phyloP scores from a whole-genome alignment of 768 basidiomycete species.

The Fomitopsis pulvina region DNA sequence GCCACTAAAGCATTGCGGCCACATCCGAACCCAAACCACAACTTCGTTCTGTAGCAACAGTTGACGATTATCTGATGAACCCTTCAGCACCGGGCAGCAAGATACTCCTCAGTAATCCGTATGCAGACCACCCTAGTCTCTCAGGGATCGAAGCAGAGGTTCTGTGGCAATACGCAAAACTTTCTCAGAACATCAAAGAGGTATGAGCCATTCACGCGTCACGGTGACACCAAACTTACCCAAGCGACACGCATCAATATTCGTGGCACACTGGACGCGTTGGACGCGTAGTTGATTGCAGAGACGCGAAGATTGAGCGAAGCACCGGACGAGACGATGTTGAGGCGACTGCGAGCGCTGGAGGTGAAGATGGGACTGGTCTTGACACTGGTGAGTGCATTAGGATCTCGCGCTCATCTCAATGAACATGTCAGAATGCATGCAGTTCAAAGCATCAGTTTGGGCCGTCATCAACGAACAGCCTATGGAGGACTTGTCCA shows the following conservation, averaged over 20 bases:
- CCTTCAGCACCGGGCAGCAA: constrained; percentile 22
- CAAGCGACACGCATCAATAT: neutral
- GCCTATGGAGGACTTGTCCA: constrained; percentile 27
- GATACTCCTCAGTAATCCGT: constrained; percentile 61
- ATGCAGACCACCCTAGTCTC: constrained; percentile 62
- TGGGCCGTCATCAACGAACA: constrained; percentile 91
- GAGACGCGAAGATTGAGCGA: constrained; percentile 67
- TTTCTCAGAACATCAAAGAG: constrained; percentile 72
- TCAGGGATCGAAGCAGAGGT: constrained; percentile 69
- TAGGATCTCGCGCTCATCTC: neutral
- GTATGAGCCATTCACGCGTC: constrained; percentile 31
- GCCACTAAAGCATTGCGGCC: no score
- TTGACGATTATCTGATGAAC: no score
- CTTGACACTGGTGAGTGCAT: constrained; percentile 70
- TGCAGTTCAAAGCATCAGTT: constrained; percentile 91
- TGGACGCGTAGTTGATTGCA: constrained; percentile 43
- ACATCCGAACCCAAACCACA: no score
- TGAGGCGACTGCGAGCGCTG: constrained; percentile 69
- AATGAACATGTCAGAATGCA: neutral
- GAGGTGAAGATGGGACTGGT: constrained; percentile 96
- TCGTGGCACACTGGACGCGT: neutral
- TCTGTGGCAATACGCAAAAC: constrained; percentile 90
- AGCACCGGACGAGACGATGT: constrained; percentile 70
- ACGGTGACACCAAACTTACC: neutral
- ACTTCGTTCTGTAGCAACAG: no score